phyloP scores from a whole-genome alignment of 2,329 filamentous ascomycete species.

The Colletotrichum higginsianum region DNA sequence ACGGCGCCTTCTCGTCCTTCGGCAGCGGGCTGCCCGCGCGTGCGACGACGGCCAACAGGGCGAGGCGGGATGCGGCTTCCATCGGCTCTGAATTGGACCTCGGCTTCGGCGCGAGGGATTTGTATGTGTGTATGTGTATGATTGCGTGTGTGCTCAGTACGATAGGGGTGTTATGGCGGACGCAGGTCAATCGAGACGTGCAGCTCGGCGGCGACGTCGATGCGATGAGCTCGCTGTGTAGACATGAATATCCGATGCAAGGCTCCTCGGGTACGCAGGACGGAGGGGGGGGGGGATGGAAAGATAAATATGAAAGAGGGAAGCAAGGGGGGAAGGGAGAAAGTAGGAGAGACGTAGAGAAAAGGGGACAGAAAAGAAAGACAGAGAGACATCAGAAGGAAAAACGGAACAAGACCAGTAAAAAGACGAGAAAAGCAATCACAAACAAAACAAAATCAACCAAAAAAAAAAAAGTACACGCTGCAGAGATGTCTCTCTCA shows the following conservation, averaged over 20 bases:
- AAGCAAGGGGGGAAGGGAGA: background rate
- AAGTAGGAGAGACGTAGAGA: background rate
- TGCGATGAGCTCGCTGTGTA: background rate
- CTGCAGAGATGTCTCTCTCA: background rate
- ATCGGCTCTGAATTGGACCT: slow-evolving; percentile 6
- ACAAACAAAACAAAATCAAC: background rate
- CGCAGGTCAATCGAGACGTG: background rate
- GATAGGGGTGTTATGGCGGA: background rate
- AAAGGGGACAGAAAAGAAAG: background rate
- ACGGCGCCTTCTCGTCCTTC: slow-evolving; percentile 23
- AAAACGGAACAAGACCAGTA: no score
- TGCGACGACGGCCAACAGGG: slow-evolving; percentile 20
- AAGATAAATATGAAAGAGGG: background rate
- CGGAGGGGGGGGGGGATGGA: background rate
- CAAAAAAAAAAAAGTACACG: background rate
- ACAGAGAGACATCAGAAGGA: background rate
- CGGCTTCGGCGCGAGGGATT: background rate
- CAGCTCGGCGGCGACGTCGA: background rate
- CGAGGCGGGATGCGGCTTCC: slow-evolving; percentile 25
- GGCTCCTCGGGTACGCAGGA: background rate
- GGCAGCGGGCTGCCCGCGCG: slow-evolving; percentile 5
- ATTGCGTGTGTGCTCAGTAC: background rate
- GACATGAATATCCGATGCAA: background rate
- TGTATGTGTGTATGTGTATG: background rate
- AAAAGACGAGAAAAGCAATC: background rate